These are phyloP conservation scores for Dentiscutata heterogama DNA, from an alignment of 371 early-diverging fungal species.

Conservation along the genomic window DNA sequence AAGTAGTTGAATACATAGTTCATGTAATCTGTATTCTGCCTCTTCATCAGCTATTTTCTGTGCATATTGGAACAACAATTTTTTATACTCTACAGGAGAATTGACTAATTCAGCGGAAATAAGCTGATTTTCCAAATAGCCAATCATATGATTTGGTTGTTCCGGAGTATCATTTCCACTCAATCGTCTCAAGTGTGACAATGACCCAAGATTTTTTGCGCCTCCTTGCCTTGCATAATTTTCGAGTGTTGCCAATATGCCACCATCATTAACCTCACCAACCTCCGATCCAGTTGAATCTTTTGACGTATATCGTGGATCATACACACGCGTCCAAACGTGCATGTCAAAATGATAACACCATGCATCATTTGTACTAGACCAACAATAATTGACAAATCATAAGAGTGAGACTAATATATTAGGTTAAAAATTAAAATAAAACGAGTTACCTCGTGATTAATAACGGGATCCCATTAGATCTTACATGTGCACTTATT, in stretches of 20 bases:
- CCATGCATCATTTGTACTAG: constrained; percentile 71
- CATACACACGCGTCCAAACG: constrained; percentile 78
- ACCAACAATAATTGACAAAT: no score
- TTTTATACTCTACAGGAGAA: constrained; percentile 69
- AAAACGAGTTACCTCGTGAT: constrained; percentile 53
- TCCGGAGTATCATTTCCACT: constrained; percentile 46
- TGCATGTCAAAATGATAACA: constrained; percentile 76
- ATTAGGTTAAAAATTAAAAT: no score
- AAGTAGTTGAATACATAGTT: constrained; percentile 77
- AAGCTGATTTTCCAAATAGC: constrained; percentile 64
- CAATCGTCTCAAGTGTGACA: constrained; percentile 44
- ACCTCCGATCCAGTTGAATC: not conserved
- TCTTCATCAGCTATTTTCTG: constrained; percentile 75
- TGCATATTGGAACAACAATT: constrained; percentile 77
- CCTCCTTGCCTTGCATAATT: constrained; percentile 50
- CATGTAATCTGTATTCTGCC: constrained; percentile 67
- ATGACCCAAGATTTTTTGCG: constrained; percentile 50
- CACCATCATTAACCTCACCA: not conserved
- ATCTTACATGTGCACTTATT: constrained; percentile 65
- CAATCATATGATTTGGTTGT: constrained; percentile 4
- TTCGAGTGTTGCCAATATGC: constrained; percentile 48
- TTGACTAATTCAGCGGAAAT: constrained; percentile 69
- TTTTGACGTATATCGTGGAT: constrained; percentile 60
- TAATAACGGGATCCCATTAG: constrained; percentile 78
- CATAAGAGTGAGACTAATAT: constrained; percentile 46